Percentiles rank a stretch among this genome's conserved stretches.
Conservation (phyloP, 805 yeast species). For the Kazachstania bromeliacearum region DNA sequence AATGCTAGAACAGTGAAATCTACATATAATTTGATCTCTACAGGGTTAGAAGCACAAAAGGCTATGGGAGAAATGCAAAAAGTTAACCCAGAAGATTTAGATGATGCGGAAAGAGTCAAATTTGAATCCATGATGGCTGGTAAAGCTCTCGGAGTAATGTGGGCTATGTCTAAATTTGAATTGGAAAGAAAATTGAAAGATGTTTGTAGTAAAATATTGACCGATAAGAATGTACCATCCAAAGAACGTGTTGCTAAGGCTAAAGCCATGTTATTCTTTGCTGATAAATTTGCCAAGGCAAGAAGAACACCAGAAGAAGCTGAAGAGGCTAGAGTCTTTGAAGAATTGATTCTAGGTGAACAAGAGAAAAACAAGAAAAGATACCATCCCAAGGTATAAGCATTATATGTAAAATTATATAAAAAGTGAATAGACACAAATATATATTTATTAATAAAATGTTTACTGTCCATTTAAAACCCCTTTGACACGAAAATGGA, state of each 20-base stretch:
- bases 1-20: constrained; percentile 77
- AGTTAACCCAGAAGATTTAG: constrained; percentile 52
- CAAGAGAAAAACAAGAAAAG: constrained; percentile 35
- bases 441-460: too few species aligned
- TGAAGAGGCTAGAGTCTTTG: constrained; percentile 85
- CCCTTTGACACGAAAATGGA: background rate
- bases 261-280: constrained; percentile 64
- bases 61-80: constrained; percentile 65
- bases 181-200: constrained; percentile 69
- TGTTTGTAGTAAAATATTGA: constrained; percentile 68
- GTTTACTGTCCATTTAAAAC: background rate
- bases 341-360: constrained; percentile 86
- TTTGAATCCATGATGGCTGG: constrained; percentile 79
- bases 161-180: constrained; percentile 90
- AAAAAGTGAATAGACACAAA: background rate
- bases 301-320: constrained; percentile 79
- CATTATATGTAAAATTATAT: background rate
- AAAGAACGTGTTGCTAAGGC: constrained; percentile 67
- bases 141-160: constrained; percentile 83
- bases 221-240: constrained; percentile 54
- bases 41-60: constrained; percentile 82
- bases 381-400: constrained; percentile 1
- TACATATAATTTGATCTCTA: constrained; percentile 69
- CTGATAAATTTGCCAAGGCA: constrained; percentile 56
- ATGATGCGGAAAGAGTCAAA: constrained; percentile 58